These are phyloP conservation scores for Ustilago lituana DNA, from an alignment of 1,284 basidiomycete species.

Conservation along the genomic window DNA sequence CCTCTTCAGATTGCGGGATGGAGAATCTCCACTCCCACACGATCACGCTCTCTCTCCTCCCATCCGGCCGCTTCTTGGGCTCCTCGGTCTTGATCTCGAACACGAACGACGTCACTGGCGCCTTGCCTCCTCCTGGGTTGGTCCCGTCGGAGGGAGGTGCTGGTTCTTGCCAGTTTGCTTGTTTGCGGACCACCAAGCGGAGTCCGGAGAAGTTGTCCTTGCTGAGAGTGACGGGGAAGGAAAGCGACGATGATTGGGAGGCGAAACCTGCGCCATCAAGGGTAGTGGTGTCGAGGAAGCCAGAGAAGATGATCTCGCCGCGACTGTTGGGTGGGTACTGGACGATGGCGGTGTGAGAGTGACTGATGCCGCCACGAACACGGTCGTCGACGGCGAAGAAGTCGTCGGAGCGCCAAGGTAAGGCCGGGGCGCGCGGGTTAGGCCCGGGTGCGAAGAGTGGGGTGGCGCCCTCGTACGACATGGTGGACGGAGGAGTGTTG, in stretches of 20 bases:
- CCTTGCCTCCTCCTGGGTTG: conserved; percentile 35
- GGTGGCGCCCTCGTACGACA: conserved; percentile 37
- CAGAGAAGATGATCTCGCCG: conserved; percentile 52
- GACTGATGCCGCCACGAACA: conserved; percentile 69
- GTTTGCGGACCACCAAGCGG: conserved; percentile 37
- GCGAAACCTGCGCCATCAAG: conserved; percentile 72
- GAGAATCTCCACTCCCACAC: conserved; percentile 69
- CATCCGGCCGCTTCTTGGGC: conserved; percentile 65
- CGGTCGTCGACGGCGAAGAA: conserved; percentile 70
- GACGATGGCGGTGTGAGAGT: conserved; percentile 66
- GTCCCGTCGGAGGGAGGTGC: conserved; percentile 13
- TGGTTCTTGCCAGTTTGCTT: conserved; percentile 14
- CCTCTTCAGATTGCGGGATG: conserved; percentile 23
- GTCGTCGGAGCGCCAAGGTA: conserved; percentile 42
- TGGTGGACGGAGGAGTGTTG: not conserved
- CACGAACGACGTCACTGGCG: conserved; percentile 63
- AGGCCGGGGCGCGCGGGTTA: conserved; percentile 31
- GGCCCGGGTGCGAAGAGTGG: conserved; percentile 40
- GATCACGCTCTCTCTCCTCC: conserved; percentile 67
- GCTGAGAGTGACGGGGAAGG: conserved; percentile 32
- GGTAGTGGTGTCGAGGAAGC: conserved; percentile 68
- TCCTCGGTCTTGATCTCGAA: conserved; percentile 69
- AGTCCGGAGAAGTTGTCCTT: conserved; percentile 35
- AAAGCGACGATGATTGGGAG: conserved; percentile 68
- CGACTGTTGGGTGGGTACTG: conserved; percentile 35